Conservation (phyloP, 208 protist genomes). For the Leishmania amazonensis region DNA sequence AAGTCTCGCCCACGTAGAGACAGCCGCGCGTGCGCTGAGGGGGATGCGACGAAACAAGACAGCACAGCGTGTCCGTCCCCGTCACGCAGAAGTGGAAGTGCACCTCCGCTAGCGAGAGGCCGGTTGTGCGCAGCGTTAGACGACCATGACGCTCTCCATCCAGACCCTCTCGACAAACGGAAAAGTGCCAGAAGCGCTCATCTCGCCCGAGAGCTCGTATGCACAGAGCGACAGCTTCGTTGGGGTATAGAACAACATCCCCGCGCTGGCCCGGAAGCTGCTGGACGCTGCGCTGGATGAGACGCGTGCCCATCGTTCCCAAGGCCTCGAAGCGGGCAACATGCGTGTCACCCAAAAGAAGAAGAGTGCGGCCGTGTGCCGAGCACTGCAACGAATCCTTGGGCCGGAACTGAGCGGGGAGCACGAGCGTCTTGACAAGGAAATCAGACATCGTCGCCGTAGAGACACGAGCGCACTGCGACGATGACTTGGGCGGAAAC, state of each 20-base stretch:
- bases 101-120: constrained; percentile 27
- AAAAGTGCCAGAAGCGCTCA: constrained; percentile 29
- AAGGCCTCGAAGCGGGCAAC: constrained; percentile 27
- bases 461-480: constrained; percentile 12
- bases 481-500: neutral
- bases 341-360: constrained; percentile 16
- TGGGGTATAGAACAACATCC: constrained; percentile 17
- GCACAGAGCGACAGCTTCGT: neutral
- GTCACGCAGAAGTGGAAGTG: constrained; percentile 29
- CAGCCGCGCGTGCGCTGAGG: constrained; percentile 30
- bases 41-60: constrained; percentile 33
- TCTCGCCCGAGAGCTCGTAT: constrained; percentile 23
- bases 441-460: constrained; percentile 23
- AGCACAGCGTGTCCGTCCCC: constrained; percentile 16
- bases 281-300: constrained; percentile 20
- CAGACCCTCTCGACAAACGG: neutral
- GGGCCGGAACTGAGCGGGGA: constrained; percentile 17
- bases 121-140: constrained; percentile 9
- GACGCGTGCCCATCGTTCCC: constrained; percentile 33
- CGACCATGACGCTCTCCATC: neutral
- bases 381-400: constrained; percentile 20
- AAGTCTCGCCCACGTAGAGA: constrained; percentile 25
- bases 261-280: constrained; percentile 13
- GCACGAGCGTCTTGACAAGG: constrained; percentile 19
- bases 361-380: constrained; percentile 2